These are phyloP conservation scores for Nannochloropsis gaditana DNA, from an alignment of 108 stramenopile genomes.

Conservation along the genomic window DNA sequence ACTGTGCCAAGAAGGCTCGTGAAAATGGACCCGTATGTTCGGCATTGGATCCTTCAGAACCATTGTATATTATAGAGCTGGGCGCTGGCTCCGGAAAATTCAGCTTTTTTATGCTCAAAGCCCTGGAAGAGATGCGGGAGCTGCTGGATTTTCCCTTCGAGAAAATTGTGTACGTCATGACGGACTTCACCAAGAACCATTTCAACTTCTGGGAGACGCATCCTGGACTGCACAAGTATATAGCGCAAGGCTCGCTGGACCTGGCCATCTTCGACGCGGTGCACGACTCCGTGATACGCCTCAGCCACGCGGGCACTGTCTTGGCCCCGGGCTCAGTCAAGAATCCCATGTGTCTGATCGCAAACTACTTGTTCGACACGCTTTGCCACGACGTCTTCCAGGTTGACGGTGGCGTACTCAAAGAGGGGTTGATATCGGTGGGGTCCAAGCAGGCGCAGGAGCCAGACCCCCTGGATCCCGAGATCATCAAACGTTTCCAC, in stretches of 20 bases:
- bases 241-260: constrained; percentile 58
- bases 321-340: constrained; percentile 47
- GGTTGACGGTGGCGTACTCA: constrained; percentile 51
- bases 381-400: constrained; percentile 63
- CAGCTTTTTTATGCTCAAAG: constrained; percentile 64
- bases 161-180: constrained; percentile 65
- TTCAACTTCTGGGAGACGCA: constrained; percentile 59
- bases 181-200: constrained; percentile 62
- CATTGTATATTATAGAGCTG: constrained; percentile 65
- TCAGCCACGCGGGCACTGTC: constrained; percentile 43
- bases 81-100: constrained; percentile 64
- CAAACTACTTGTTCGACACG: constrained; percentile 67
- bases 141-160: constrained; percentile 55
- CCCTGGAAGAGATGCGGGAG: constrained; percentile 56
- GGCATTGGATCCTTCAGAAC: constrained; percentile 52
- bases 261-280: constrained; percentile 66
- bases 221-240: constrained; percentile 49
- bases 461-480: constrained; percentile 59
- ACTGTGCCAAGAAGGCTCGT: constrained; percentile 33
- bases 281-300: constrained; percentile 48
- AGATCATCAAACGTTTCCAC: constrained; percentile 60
- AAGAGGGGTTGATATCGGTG: constrained; percentile 56
- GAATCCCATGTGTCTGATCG: constrained; percentile 61
- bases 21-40: constrained; percentile 25
- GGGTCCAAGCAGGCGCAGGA: constrained; percentile 47